A percentile compares a stretch with the other conserved stretches of the same genome.
These are phyloP conservation scores for Lignosus rhinocerotis DNA, from an alignment of 1,284 basidiomycete genomes.

Conservation along the genomic window DNA sequence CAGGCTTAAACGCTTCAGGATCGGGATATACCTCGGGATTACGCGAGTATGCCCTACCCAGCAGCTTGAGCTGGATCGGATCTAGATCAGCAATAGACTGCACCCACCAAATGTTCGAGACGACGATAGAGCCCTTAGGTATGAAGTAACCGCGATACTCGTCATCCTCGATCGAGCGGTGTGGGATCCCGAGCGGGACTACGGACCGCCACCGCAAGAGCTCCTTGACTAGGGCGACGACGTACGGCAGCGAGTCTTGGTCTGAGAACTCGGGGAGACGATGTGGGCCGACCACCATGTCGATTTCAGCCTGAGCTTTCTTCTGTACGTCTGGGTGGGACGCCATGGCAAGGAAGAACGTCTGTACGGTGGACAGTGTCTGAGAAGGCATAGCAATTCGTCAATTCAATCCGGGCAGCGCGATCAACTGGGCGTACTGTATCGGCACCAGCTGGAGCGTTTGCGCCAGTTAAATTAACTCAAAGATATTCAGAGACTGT, in stretches of 20 bases:
- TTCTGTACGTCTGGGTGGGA: slow-evolving; percentile 37
- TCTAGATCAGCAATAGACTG: not conserved
- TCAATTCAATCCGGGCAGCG: not conserved
- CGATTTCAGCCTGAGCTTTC: slow-evolving; percentile 35
- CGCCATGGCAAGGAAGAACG: slow-evolving; percentile 38
- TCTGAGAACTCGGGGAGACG: slow-evolving; percentile 41
- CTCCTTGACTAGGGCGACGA: slow-evolving; percentile 16
- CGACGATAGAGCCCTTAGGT: slow-evolving; percentile 30
- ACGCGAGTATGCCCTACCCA: slow-evolving; percentile 25
- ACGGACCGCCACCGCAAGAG: slow-evolving; percentile 18
- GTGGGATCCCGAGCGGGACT: slow-evolving; percentile 29
- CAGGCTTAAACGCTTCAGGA: slow-evolving; percentile 37
- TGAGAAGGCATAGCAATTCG: not conserved
- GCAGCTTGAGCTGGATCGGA: not conserved
- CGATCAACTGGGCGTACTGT: slow-evolving; percentile 6
- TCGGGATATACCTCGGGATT: slow-evolving; percentile 33
- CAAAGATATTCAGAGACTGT: not conserved
- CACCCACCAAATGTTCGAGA: slow-evolving; percentile 32
- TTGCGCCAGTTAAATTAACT: not conserved
- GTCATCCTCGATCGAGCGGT: slow-evolving; percentile 32
- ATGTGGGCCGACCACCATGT: slow-evolving; percentile 23
- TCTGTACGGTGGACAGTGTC: slow-evolving; percentile 22
- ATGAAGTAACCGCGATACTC: slow-evolving; percentile 34
- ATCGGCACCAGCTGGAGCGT: slow-evolving; percentile 14
- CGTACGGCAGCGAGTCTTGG: slow-evolving; percentile 19